phyloP scores from a whole-genome alignment of 129 eudicot genomes.

The Flaveria robusta region DNA sequence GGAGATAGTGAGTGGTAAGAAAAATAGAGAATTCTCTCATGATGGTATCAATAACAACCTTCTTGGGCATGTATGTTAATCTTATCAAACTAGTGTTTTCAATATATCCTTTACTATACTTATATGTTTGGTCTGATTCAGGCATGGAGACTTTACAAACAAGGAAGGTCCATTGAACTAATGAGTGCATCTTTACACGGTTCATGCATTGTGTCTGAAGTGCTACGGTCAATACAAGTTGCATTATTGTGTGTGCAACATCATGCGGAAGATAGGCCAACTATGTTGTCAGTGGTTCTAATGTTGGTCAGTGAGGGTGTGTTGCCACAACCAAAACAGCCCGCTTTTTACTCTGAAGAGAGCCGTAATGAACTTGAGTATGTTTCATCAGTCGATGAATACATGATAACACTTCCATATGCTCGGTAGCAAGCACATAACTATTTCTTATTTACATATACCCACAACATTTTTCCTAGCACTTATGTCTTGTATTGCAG shows the following conservation, averaged over 20 bases:
- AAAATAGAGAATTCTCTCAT: slow-evolving; percentile 24
- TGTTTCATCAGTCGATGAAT: slow-evolving; percentile 5
- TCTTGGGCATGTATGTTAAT: slow-evolving; percentile 27
- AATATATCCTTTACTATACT: neutral
- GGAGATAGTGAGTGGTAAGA: slow-evolving; percentile 29
- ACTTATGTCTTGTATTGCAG: neutral
- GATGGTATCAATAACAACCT: slow-evolving; percentile 14
- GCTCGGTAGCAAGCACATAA: slow-evolving; percentile 6
- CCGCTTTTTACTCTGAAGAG: slow-evolving; percentile 11
- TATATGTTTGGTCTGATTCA: neutral
- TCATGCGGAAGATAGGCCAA: slow-evolving; percentile 22
- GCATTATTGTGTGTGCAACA: slow-evolving; percentile 26
- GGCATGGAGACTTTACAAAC: slow-evolving; percentile 27
- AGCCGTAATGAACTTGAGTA: neutral
- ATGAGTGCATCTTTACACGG: neutral
- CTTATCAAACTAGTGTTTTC: neutral
- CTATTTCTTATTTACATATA: neutral
- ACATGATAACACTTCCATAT: slow-evolving; percentile 7
- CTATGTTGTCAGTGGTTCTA: slow-evolving; percentile 22
- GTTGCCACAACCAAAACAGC: slow-evolving; percentile 22
- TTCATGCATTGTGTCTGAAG: slow-evolving; percentile 19
- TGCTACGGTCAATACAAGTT: slow-evolving; percentile 17
- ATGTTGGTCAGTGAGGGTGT: slow-evolving; percentile 17
- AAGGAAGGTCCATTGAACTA: slow-evolving; percentile 23
- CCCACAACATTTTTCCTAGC: neutral